These are phyloP conservation scores for Solanum raphanifolium DNA, from an alignment of 257 asterid genomes.

Conservation along the genomic window DNA sequence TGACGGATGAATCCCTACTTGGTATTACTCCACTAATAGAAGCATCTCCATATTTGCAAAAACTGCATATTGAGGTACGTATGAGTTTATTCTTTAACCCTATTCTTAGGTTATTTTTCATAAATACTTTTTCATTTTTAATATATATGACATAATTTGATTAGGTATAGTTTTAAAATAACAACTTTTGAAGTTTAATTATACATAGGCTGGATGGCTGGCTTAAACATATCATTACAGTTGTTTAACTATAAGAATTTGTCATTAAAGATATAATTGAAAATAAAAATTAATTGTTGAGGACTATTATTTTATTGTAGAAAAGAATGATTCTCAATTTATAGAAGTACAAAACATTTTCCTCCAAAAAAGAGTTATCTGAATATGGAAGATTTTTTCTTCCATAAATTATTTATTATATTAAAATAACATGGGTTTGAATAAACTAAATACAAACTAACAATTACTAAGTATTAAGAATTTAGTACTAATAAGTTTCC, in stretches of 20 bases:
- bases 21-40: neutral
- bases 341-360: neutral
- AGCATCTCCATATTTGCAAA: neutral
- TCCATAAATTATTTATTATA: neutral
- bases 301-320: no score
- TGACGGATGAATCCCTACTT: neutral
- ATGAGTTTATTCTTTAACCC: neutral
- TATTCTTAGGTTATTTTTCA: neutral
- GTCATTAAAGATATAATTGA: no score
- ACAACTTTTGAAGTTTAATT: no score
- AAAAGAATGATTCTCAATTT: no score
- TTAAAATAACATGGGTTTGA: neutral
- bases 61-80: neutral
- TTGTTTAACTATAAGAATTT: no score
- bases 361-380: neutral
- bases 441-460: neutral
- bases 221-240: no score
- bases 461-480: neutral
- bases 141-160: no score
- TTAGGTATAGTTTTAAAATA: no score
- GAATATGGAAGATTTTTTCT: neutral
- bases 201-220: no score
- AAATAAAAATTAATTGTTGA: no score
- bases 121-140: neutral
- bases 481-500: neutral